Evolutionary conservation across 2,329 filamentous ascomycete genomes (phyloP).

Genomic region (Cordyceps sp.): DNA sequence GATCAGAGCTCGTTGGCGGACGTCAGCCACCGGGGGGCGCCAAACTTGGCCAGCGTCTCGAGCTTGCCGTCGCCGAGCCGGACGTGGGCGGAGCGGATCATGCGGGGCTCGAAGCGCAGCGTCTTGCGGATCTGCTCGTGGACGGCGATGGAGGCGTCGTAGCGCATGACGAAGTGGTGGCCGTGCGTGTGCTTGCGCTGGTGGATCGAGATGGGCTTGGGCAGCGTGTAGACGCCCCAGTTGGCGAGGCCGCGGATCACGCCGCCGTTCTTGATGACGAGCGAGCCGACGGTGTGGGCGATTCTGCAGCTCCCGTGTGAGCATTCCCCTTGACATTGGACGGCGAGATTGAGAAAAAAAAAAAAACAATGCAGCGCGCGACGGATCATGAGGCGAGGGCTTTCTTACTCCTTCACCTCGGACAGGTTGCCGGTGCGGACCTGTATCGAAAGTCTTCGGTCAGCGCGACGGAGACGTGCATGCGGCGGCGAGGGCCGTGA

Average conservation of each 20-base stretch:
- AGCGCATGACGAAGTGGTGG: constrained; percentile 97
- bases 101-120: constrained; percentile 70
- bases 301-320: constrained; percentile 41
- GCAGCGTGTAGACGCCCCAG: constrained; percentile 86
- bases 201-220: constrained; percentile 61
- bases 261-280: constrained; percentile 69
- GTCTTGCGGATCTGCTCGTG: constrained; percentile 63
- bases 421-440: constrained; percentile 78
- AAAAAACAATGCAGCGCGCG: too few species aligned
- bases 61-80: constrained; percentile 58
- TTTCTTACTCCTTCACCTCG: constrained; percentile 92
- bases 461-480: constrained; percentile 3
- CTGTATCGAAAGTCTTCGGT: constrained; percentile 26
- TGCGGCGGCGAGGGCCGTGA: neutral
- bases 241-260: constrained; percentile 86
- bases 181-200: constrained; percentile 72
- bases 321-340: neutral
- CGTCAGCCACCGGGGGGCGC: constrained; percentile 31
- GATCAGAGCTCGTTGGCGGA: constrained; percentile 14
- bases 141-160: constrained; percentile 59
- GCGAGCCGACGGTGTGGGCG: constrained; percentile 65
- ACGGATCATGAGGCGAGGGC: too few species aligned
- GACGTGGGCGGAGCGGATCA: constrained; percentile 76
- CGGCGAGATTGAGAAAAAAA: constrained; percentile 3
- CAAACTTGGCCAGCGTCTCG: constrained; percentile 31